Conservation (phyloP, 805 yeast species). For the Blastobotrys attinorum region DNA sequence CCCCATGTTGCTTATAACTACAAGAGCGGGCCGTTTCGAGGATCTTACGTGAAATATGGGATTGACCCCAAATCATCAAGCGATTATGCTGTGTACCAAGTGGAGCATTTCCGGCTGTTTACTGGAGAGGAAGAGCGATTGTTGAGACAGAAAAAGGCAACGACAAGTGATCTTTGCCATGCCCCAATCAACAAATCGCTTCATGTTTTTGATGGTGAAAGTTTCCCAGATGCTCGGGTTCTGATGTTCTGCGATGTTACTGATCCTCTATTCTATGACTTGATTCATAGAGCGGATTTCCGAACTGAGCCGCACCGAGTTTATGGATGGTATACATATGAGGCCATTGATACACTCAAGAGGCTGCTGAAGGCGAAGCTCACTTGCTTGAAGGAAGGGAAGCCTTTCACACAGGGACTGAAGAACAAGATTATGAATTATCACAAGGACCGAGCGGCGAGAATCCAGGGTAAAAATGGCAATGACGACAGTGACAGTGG, state of each 20-base stretch:
- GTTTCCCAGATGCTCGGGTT: slow-evolving; percentile 59
- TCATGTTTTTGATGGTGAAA: slow-evolving; percentile 65
- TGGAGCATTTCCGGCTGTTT: slow-evolving; percentile 68
- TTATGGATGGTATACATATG: slow-evolving; percentile 74
- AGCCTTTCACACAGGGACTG: slow-evolving; percentile 18
- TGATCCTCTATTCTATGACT: slow-evolving; percentile 49
- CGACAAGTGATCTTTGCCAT: slow-evolving; percentile 27
- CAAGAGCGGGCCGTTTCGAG: slow-evolving; percentile 93
- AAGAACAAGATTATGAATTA: background rate
- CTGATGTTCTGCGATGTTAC: slow-evolving; percentile 73
- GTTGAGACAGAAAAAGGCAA: slow-evolving; percentile 20
- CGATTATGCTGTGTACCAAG: slow-evolving; percentile 59
- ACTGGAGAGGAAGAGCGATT: slow-evolving; percentile 21
- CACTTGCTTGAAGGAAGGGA: slow-evolving; percentile 45
- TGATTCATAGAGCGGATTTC: slow-evolving; percentile 36
- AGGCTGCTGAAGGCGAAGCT: slow-evolving; percentile 66
- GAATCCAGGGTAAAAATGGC: slow-evolving; percentile 3
- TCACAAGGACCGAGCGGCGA: background rate
- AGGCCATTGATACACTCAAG: slow-evolving; percentile 57
- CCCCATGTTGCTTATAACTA: slow-evolving; percentile 79
- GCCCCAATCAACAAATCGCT: no score
- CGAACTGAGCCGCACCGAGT: slow-evolving; percentile 43
- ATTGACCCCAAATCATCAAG: slow-evolving; percentile 59
- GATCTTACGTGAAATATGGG: slow-evolving; percentile 71
- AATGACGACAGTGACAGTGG: slow-evolving; percentile 11